A percentile compares a stretch with the other conserved stretches of the same genome.
phyloP scores from a whole-genome alignment of 2,329 filamentous ascomycete species.

The Rugonectria rugulosa region DNA sequence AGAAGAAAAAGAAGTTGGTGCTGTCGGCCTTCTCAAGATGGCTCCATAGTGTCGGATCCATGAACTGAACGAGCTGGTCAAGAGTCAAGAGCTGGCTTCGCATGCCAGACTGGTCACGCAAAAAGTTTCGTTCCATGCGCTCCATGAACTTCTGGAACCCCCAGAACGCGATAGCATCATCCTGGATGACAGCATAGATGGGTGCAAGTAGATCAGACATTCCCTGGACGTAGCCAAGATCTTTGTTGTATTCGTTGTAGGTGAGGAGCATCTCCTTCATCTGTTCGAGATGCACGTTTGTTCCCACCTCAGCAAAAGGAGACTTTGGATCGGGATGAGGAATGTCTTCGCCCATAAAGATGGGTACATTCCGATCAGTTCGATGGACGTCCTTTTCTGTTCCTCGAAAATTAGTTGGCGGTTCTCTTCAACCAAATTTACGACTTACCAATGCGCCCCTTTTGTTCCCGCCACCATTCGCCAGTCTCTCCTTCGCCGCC shows the following conservation, averaged over 20 bases:
- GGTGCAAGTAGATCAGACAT: constrained; percentile 98
- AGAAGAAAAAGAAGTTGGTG: constrained; percentile 99
- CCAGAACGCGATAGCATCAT: constrained; percentile 97
- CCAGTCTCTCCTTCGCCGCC: constrained; percentile 80
- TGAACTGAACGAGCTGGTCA: constrained; percentile 93
- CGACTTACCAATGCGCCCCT: constrained; percentile 86
- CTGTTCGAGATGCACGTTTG: constrained; percentile 97
- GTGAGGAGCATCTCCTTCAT: constrained; percentile 99
- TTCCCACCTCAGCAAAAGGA: constrained; percentile 90
- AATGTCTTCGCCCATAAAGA: constrained; percentile 95
- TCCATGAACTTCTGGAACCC: constrained; percentile 96
- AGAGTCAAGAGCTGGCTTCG: constrained; percentile 87
- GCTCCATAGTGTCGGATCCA: constrained; percentile 93
- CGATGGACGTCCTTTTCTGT: constrained; percentile 98
- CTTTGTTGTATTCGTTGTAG: constrained; percentile 97
- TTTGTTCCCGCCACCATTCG: constrained; percentile 98
- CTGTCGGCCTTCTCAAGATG: constrained; percentile 91
- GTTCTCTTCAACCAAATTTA: constrained; percentile 21
- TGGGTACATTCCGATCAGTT: constrained; percentile 92
- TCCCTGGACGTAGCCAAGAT: constrained; percentile 95
- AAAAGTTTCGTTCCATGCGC: constrained; percentile 96
- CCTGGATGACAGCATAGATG: constrained; percentile 96
- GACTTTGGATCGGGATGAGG: constrained; percentile 96
- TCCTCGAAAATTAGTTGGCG: constrained; percentile 21
- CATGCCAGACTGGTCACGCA: constrained; percentile 97